Conservation (phyloP, 352 stramenopile species). For the Elongisporangium prolatum region DNA sequence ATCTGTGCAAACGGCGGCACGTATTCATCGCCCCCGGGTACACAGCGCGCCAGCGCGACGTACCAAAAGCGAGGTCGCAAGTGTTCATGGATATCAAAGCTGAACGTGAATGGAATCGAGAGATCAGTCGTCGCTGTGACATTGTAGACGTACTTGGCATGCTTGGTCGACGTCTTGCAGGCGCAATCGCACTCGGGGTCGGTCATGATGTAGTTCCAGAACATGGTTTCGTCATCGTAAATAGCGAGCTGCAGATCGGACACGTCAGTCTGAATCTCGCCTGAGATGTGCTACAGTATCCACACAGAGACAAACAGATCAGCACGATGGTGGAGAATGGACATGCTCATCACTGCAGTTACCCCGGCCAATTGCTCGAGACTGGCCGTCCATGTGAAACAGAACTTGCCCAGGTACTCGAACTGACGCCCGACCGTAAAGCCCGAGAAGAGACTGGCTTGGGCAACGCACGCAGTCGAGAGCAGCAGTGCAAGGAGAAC, state of each 20-base stretch:
- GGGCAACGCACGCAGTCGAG: constrained; percentile 1
- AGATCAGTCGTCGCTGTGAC: constrained; percentile 41
- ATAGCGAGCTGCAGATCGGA: constrained; percentile 62
- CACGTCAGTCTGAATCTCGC: constrained; percentile 60
- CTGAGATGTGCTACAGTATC: constrained; percentile 38
- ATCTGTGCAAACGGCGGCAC: constrained; percentile 60
- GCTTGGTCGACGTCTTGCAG: constrained; percentile 64
- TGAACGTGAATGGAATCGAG: constrained; percentile 50
- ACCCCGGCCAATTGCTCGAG: constrained; percentile 58
- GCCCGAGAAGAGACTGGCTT: constrained; percentile 44
- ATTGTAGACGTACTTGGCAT: constrained; percentile 72
- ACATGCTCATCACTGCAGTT: constrained; percentile 2
- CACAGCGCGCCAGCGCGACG: constrained; percentile 62
- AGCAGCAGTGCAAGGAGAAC: constrained; percentile 7
- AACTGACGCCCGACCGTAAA: constrained; percentile 69
- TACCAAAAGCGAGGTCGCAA: constrained; percentile 70
- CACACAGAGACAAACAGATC: background rate
- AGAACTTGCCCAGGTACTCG: constrained; percentile 81
- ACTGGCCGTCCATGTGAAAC: constrained; percentile 60
- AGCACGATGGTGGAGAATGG: too few relatives aligned
- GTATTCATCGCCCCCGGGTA: constrained; percentile 57
- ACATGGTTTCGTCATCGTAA: constrained; percentile 76
- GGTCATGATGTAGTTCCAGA: constrained; percentile 75
- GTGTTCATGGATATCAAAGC: constrained; percentile 59
- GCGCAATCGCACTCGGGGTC: constrained; percentile 52